Percentiles rank a stretch among this genome's conserved stretches.
phyloP scores from a whole-genome alignment of 306 rosid genomes.

The Senna siamea region DNA sequence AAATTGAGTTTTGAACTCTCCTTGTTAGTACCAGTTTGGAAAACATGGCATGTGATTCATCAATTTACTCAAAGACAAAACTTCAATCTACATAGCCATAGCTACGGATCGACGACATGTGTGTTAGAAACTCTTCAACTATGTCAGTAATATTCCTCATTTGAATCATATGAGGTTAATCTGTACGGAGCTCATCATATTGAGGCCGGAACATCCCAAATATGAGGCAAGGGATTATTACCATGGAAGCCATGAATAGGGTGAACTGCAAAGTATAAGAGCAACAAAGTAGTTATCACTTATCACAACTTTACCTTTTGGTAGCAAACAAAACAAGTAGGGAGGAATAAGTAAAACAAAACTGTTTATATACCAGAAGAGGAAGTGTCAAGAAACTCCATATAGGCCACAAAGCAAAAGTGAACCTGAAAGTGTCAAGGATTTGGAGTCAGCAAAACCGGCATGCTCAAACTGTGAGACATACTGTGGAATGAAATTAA shows the following conservation, averaged over 20 bases:
- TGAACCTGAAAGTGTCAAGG: constrained; percentile 54
- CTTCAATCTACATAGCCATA: constrained; percentile 45
- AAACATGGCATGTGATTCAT: constrained; percentile 46
- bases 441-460: constrained; percentile 39
- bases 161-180: constrained; percentile 55
- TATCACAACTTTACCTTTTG: constrained; percentile 29
- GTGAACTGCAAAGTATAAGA: constrained; percentile 78
- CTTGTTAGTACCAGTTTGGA: constrained; percentile 34
- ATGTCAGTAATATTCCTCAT: constrained; percentile 60
- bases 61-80: constrained; percentile 47
- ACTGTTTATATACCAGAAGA: constrained; percentile 72
- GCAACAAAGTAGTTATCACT: constrained; percentile 39
- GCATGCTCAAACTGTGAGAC: constrained; percentile 1
- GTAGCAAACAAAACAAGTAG: constrained; percentile 23
- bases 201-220: constrained; percentile 75
- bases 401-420: constrained; percentile 96
- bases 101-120: constrained; percentile 43
- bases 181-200: constrained; percentile 76
- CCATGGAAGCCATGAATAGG: constrained; percentile 95
- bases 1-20: constrained; percentile 47
- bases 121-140: constrained; percentile 63
- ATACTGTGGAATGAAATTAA: constrained; percentile 22
- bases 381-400: constrained; percentile 95
- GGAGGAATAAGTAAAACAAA: constrained; percentile 19
- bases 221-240: constrained; percentile 75